Evolutionary conservation across 768 basidiomycete genomes (phyloP).

Genomic region (Serendipita sp.): DNA sequence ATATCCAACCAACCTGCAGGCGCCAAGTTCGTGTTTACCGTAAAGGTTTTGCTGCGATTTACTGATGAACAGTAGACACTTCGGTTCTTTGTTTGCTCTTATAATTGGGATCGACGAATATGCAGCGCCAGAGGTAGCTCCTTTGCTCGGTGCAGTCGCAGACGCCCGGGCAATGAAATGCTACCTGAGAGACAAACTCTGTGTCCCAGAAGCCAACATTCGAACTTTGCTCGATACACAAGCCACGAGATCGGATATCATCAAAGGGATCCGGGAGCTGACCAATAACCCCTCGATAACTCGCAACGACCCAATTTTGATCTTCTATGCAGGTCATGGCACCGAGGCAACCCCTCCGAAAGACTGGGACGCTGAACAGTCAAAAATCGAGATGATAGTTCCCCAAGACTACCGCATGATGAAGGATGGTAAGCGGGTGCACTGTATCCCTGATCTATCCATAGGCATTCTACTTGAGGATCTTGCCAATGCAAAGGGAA

Average conservation of each 20-base stretch:
- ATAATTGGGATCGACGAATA: too few relatives aligned
- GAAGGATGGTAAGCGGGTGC: constrained; percentile 37
- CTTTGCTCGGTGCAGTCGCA: too few relatives aligned
- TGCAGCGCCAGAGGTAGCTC: too few relatives aligned
- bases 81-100: too few relatives aligned
- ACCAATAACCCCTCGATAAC: constrained; percentile 13
- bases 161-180: too few relatives aligned
- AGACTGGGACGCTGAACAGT: constrained; percentile 18
- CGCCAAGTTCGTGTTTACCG: too few relatives aligned
- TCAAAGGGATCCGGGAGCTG: constrained; percentile 16
- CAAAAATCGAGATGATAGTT: constrained; percentile 22
- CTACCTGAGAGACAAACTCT: too few relatives aligned
- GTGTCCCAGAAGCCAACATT: too few relatives aligned
- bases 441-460: constrained; percentile 43
- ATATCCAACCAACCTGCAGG: too few relatives aligned
- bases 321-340: constrained; percentile 34
- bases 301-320: constrained; percentile 20
- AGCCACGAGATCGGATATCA: constrained; percentile 24
- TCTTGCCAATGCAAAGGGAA: constrained; percentile 39
- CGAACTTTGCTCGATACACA: not conserved
- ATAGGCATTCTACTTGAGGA: constrained; percentile 42
- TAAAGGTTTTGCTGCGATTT: too few relatives aligned
- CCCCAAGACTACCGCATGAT: constrained; percentile 19
- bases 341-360: constrained; percentile 19
- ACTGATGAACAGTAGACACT: too few relatives aligned